A percentile compares a stretch with the other conserved stretches of the same genome.
Evolutionary conservation across 768 basidiomycete genomes (phyloP).

Genomic region (Boletus sp.): DNA sequence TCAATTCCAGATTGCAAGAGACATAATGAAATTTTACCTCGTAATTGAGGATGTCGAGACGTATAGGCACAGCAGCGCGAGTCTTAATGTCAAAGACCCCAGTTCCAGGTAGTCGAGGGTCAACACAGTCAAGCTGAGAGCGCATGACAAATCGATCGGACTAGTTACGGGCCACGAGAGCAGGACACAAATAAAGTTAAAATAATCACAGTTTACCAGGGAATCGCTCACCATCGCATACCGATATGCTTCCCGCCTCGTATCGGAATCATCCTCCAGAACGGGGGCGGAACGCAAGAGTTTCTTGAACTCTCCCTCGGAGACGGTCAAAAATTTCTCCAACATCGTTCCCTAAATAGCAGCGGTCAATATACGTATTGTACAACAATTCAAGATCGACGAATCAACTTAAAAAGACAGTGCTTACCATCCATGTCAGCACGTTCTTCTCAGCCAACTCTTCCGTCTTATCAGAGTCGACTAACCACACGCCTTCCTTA

Average conservation of each 20-base stretch:
- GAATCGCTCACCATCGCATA: slow-evolving; percentile 66
- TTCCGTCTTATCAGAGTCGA: slow-evolving; percentile 53
- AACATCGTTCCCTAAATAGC: slow-evolving; percentile 74
- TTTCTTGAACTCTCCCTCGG: slow-evolving; percentile 59
- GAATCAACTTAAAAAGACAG: not conserved
- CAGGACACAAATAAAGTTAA: not conserved
- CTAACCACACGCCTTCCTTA: slow-evolving; percentile 63
- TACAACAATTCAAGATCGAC: not conserved
- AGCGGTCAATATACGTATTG: not conserved
- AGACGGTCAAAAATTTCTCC: slow-evolving; percentile 81
- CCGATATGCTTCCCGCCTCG: slow-evolving; percentile 72
- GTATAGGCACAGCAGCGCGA: slow-evolving; percentile 78
- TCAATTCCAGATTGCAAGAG: not conserved
- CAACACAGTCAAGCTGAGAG: slow-evolving; percentile 89
- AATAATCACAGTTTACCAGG: not conserved
- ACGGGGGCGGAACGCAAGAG: slow-evolving; percentile 42
- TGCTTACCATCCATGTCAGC: slow-evolving; percentile 68
- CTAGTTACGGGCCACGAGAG: slow-evolving; percentile 19
- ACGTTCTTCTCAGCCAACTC: slow-evolving; percentile 58
- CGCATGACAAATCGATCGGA: slow-evolving; percentile 74
- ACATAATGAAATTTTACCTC: slow-evolving; percentile 40
- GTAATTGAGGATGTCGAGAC: slow-evolving; percentile 83
- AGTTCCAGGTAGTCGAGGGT: slow-evolving; percentile 77
- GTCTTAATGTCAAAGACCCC: slow-evolving; percentile 98
- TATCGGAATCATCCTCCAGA: slow-evolving; percentile 31